These are phyloP conservation scores for Backusella liffmaniae DNA, from an alignment of 192 early-diverging fungal species.

Conservation along the genomic window DNA sequence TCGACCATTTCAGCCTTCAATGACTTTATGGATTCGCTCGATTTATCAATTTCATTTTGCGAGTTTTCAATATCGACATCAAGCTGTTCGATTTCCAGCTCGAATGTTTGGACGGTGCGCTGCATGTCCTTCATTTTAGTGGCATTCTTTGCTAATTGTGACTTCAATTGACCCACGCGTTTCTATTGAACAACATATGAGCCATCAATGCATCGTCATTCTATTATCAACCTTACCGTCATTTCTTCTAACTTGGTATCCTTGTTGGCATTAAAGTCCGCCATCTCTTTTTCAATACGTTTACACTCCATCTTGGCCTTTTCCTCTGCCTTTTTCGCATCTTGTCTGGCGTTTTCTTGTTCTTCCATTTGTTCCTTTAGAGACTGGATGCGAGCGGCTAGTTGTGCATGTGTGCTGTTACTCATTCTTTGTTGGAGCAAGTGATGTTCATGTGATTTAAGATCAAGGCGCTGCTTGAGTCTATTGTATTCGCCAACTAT, in stretches of 20 bases:
- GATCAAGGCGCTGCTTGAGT: slow-evolving; percentile 61
- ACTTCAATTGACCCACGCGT: slow-evolving; percentile 65
- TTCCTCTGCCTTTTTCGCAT: slow-evolving; percentile 45
- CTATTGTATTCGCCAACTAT: slow-evolving; percentile 57
- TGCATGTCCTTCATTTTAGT: slow-evolving; percentile 62
- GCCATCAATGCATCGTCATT: too few relatives aligned
- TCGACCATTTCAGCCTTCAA: slow-evolving; percentile 40
- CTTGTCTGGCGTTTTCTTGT: slow-evolving; percentile 37
- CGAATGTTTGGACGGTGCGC: slow-evolving; percentile 60
- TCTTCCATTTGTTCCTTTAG: slow-evolving; percentile 57
- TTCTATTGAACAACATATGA: slow-evolving; percentile 35
- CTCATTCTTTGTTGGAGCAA: slow-evolving; percentile 75
- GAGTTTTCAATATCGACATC: slow-evolving; percentile 44
- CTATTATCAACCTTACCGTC: slow-evolving; percentile 38
- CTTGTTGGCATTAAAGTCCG: slow-evolving; percentile 84
- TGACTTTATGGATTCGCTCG: slow-evolving; percentile 46
- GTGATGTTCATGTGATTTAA: slow-evolving; percentile 76
- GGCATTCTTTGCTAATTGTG: slow-evolving; percentile 54
- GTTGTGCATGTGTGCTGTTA: slow-evolving; percentile 70
- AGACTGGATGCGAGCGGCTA: slow-evolving; percentile 37
- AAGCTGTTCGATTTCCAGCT: slow-evolving; percentile 64
- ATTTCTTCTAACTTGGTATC: slow-evolving; percentile 87
- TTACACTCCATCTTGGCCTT: slow-evolving; percentile 52
- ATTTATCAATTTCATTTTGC: slow-evolving; percentile 46
- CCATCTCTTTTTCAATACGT: slow-evolving; percentile 84